Conservation (phyloP, 2,329 filamentous ascomycete species). For the Cladosporium colombiae region DNA sequence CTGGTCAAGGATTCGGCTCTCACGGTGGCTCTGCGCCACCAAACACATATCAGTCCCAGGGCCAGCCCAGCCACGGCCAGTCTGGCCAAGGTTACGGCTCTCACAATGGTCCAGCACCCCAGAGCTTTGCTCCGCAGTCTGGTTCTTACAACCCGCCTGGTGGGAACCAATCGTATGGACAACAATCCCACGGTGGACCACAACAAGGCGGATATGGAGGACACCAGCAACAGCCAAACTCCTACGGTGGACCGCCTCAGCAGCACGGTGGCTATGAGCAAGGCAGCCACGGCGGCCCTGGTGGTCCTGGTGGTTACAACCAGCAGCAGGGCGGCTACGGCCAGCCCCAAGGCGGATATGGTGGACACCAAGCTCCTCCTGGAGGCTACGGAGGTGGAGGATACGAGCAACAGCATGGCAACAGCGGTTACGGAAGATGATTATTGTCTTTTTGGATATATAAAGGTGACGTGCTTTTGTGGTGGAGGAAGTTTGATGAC, state of each 20-base stretch:
- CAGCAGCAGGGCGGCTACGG: slow-evolving; percentile 25
- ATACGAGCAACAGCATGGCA: slow-evolving; percentile 18
- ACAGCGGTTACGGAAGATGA: slow-evolving; percentile 23
- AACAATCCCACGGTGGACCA: slow-evolving; percentile 19
- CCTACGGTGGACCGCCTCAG: slow-evolving; percentile 1
- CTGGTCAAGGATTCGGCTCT: slow-evolving; percentile 21
- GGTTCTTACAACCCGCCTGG: slow-evolving; percentile 19
- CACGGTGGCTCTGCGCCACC: slow-evolving; percentile 12
- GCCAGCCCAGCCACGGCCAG: slow-evolving; percentile 14
- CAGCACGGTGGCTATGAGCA: slow-evolving; percentile 9
- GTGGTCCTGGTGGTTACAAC: slow-evolving; percentile 9
- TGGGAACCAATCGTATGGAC: slow-evolving; percentile 1
- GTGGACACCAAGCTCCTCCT: slow-evolving; percentile 21
- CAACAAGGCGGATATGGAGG: slow-evolving; percentile 24
- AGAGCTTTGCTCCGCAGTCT: slow-evolving; percentile 19
- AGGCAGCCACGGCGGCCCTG: slow-evolving; percentile 3
- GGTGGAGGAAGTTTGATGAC: slow-evolving; percentile 1
- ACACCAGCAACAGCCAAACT: slow-evolving; percentile 17
- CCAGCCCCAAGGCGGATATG: slow-evolving; percentile 29
- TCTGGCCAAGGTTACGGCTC: slow-evolving; percentile 21
- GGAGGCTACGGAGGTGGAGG: slow-evolving; percentile 28
- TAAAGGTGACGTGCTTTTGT: neutral
- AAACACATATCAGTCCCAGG: neutral
- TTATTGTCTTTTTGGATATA: slow-evolving; percentile 34
- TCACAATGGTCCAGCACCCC: slow-evolving; percentile 13